Base-by-base conservation (phyloP, 768 basidiomycete genomes). In the Tricholoma flavovirens region DNA sequence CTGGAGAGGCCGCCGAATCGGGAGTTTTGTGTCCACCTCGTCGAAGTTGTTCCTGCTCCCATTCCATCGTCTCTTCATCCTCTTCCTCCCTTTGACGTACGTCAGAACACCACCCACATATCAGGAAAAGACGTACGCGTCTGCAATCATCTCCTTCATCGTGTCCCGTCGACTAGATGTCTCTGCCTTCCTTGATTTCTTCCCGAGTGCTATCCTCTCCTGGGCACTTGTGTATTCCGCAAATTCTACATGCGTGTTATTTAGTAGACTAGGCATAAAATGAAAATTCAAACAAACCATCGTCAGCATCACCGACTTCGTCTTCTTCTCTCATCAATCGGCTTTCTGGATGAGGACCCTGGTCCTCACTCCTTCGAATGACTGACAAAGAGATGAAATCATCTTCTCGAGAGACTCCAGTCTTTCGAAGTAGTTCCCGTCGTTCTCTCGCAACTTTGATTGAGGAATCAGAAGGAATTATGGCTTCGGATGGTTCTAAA, bases 201-300 rank as follows among this genome's bases (percentile, higher is more conserved):
- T 94, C 0, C 90, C 90, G 2, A 94, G 70, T 0, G 92, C 88
- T 52, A 94, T 90, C 32, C 92, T 78, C 60, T 93, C 91, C 69
- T 90, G 85, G 0, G 92, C 91, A 62, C 84, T 90, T 1, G 92
- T 94, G 62, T 85, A 94, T 65, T 93, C 90, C 5, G 92, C 87
- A 66, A 80, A 91, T 63, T 93, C 92, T 93, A 56, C 5, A 14
- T n/a, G 12, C 17, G 29, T 10, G 17, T 30, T 49, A 10, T 54
- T 38, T 10, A 60, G 43, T 38, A 11, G 14, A 42, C 42, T 32
- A 46, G 33, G 45, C 29, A 17, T 32, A 30, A 8, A 14, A 35
- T 35, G 50, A 2, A 22, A 50, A 51, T 22, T 21, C 29, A n/a
- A 24, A 67, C 80, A 40, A 62, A 91, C 92, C 92, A 59, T 94